Evolutionary conservation across 169 alveolate species (phyloP).

Genomic region (Plasmodium inui): DNA sequence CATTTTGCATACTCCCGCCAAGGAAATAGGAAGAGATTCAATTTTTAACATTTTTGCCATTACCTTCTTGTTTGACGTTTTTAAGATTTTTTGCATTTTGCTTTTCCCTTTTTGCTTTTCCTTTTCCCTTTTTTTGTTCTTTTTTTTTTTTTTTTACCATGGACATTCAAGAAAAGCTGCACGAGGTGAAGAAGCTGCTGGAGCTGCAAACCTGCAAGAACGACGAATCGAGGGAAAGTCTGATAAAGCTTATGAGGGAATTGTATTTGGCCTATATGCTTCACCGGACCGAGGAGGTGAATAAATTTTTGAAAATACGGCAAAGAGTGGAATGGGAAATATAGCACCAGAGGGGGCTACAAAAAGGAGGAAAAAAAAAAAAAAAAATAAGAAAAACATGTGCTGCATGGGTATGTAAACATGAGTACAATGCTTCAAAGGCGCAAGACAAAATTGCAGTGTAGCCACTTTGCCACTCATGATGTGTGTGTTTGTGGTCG

Average conservation of each 20-base stretch:
- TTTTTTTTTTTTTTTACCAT: conserved; percentile 10
- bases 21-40: not conserved
- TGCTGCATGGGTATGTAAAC: not conserved
- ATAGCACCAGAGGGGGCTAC: not conserved
- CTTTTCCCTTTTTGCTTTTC: not conserved
- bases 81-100: not conserved
- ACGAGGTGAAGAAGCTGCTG: conserved; percentile 33
- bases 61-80: not conserved
- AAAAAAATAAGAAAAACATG: not conserved
- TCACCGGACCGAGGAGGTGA: conserved; percentile 1
- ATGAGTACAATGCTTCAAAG: not conserved
- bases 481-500: not conserved
- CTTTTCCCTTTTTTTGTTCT: not conserved
- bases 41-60: conserved; percentile 5
- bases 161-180: conserved; percentile 34
- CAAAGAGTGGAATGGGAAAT: conserved; percentile 1
- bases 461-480: not conserved
- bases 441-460: not conserved
- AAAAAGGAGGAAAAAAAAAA: not conserved
- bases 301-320: conserved; percentile 5
- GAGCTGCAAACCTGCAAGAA: conserved; percentile 56
- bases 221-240: conserved; percentile 62
- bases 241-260: conserved; percentile 33
- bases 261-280: conserved; percentile 28
- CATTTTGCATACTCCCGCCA: not conserved